Evolutionary conservation across 768 basidiomycete genomes (phyloP), one percentile per base, ranked within the genome.

Genomic region (Obba rivulosa): DNA sequence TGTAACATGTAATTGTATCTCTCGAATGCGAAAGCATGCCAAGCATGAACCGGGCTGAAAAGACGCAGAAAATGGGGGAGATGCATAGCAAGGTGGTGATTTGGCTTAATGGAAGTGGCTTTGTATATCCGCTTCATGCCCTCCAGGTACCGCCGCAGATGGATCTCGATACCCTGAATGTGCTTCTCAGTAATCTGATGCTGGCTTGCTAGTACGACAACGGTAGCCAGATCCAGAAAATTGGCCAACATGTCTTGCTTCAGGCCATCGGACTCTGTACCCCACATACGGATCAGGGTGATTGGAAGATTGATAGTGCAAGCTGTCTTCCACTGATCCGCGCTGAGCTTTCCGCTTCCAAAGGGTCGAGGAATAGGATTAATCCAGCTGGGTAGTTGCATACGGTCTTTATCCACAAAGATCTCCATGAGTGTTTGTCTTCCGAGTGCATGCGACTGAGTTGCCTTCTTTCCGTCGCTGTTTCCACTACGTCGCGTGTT

Each of bases 271-370:
- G 46, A 45, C 0, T 60, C 57, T 1, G 58, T 50, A 1, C 61
- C 58, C 71, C 70, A 74, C 0, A 69, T 51, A 8, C 66, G 57
- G 14, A 68, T 61, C 3, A 73, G 54, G 2, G 67, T 69, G 34
- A 72, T 59, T 0, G 60, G 55, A 0, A 72, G 45, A 45, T 69
- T 62, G 16, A 73, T 57, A 0, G 60, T 59, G 46, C 63, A 65
- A 4, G 63, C 49, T 1, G 58, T 58, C 3, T 65, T 43, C 65
- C 67, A 72, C 24, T 73, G 63, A 37, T 71, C 63, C 0, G 69
- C 69, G 34, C 56, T 67, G 4, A 71, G 58, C 41, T 68, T 67
- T 0, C 69, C 68, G 4, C 57, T 66, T 0, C 67, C 68, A 62
- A 67, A 66, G 36, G 66, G 58, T 1, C n/a, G 43, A 2, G 70